Evolutionary conservation across 2,329 filamentous ascomycete genomes (phyloP).

Genomic region (Cytospora schulzeri): DNA sequence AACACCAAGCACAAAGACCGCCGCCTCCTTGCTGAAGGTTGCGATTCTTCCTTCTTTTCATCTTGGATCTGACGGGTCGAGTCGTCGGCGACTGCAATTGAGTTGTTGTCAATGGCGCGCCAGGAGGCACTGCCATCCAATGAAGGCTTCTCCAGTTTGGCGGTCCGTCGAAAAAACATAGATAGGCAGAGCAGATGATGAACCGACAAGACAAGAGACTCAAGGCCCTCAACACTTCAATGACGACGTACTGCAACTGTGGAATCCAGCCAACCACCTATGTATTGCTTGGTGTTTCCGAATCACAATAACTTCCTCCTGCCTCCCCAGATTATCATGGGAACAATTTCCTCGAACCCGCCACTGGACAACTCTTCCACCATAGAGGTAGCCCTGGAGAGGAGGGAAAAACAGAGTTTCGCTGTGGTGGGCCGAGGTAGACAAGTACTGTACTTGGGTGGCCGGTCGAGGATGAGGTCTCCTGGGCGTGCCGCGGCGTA

Average conservation of each 20-base stretch:
- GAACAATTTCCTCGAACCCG: background rate
- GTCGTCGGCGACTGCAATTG: slow-evolving; percentile 26
- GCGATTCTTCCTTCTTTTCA: slow-evolving; percentile 16
- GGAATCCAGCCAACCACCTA: background rate
- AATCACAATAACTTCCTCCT: background rate
- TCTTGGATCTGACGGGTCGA: slow-evolving; percentile 27
- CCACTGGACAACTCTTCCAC: background rate
- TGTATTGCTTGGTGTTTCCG: background rate
- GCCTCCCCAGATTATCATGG: background rate
- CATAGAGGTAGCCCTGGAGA: too few relatives aligned
- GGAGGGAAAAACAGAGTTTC: background rate
- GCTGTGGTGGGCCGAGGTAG: slow-evolving; percentile 8
- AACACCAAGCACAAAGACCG: slow-evolving; percentile 7
- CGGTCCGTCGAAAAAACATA: slow-evolving; percentile 42
- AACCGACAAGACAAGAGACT: slow-evolving; percentile 13
- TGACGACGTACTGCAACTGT: slow-evolving; percentile 12
- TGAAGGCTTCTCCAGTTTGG: slow-evolving; percentile 26
- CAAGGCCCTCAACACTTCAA: background rate
- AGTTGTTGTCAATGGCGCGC: slow-evolving; percentile 33
- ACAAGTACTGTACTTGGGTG: slow-evolving; percentile 15
- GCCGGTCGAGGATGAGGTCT: slow-evolving; percentile 5
- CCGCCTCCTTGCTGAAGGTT: background rate
- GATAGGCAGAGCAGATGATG: slow-evolving; percentile 36
- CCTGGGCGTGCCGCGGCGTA: slow-evolving; percentile 4
- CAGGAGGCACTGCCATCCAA: slow-evolving; percentile 33